Percentiles rank a stretch among this genome's conserved stretches.
phyloP scores from a whole-genome alignment of 495 filamentous ascomycete genomes.

The Penicillium antarcticum region DNA sequence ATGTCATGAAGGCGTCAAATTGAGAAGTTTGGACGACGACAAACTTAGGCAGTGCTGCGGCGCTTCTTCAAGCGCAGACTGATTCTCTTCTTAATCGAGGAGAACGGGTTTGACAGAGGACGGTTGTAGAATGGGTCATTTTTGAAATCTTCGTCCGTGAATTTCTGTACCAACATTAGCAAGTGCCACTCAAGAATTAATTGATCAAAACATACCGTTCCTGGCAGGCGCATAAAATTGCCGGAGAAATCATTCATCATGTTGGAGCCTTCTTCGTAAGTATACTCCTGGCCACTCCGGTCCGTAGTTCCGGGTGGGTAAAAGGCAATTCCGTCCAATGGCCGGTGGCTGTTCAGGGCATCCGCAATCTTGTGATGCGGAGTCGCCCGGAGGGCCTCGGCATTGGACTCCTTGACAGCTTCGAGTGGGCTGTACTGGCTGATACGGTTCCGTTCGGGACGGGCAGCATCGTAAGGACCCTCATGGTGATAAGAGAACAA shows the following conservation, averaged over 20 bases:
- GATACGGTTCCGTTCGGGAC: constrained; percentile 66
- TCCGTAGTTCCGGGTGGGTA: constrained; percentile 71
- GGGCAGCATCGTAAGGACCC: constrained; percentile 86
- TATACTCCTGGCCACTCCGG: constrained; percentile 60
- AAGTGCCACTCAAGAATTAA: neutral
- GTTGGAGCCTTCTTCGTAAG: constrained; percentile 84
- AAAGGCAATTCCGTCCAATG: constrained; percentile 77
- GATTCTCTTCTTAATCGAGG: constrained; percentile 30
- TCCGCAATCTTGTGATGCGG: constrained; percentile 77
- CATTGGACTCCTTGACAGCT: constrained; percentile 70
- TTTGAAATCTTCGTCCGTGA: constrained; percentile 47
- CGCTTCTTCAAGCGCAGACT: constrained; percentile 33
- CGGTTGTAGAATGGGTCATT: constrained; percentile 45
- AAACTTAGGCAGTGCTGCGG: constrained; percentile 20
- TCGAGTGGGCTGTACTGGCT: constrained; percentile 66
- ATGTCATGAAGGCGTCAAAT: constrained; percentile 6
- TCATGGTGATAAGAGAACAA: constrained; percentile 77
- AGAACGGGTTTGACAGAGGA: constrained; percentile 32
- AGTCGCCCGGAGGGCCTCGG: constrained; percentile 77
- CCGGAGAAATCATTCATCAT: constrained; percentile 65
- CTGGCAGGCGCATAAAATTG: constrained; percentile 35
- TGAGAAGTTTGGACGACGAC: neutral
- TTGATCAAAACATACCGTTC: constrained; percentile 23
- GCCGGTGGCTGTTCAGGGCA: constrained; percentile 68
- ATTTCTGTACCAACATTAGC: constrained; percentile 28